A percentile compares a stretch with the other conserved stretches of the same genome.
These are phyloP conservation scores for Amphirosellinia nigrospora DNA, from an alignment of 495 filamentous ascomycete genomes.

Conservation along the genomic window DNA sequence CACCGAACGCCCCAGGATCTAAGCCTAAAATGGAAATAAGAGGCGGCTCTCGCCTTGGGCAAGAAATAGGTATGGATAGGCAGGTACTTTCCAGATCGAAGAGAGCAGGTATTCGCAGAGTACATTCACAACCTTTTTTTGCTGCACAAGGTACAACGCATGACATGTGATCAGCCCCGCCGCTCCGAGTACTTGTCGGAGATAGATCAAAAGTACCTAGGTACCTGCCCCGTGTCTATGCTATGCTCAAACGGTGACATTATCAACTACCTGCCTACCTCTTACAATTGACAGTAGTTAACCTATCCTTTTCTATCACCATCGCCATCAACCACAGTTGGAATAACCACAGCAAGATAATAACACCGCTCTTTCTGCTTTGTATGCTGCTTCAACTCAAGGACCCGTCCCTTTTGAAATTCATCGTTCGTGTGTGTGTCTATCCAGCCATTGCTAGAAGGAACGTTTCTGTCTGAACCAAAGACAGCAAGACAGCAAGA, in stretches of 20 bases:
- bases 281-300: too few relatives aligned
- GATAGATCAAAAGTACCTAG: background rate
- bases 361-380: background rate
- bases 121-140: background rate
- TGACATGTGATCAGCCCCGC: conserved; percentile 4
- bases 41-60: background rate
- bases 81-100: too few relatives aligned
- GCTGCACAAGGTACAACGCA: background rate
- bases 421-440: background rate
- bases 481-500: too few relatives aligned
- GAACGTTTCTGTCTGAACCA: background rate
- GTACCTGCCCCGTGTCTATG: background rate
- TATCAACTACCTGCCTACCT: too few relatives aligned
- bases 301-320: background rate
- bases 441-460: background rate
- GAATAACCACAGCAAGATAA: background rate
- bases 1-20: too few relatives aligned
- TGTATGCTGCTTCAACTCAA: background rate
- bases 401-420: background rate
- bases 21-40: background rate
- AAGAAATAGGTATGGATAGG: too few relatives aligned
- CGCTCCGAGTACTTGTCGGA: background rate
- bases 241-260: background rate
- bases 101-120: too few relatives aligned
- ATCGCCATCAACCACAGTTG: background rate